Evolutionary conservation across 2,329 filamentous ascomycete species (phyloP).

Genomic region (Curvularia sp.): DNA sequence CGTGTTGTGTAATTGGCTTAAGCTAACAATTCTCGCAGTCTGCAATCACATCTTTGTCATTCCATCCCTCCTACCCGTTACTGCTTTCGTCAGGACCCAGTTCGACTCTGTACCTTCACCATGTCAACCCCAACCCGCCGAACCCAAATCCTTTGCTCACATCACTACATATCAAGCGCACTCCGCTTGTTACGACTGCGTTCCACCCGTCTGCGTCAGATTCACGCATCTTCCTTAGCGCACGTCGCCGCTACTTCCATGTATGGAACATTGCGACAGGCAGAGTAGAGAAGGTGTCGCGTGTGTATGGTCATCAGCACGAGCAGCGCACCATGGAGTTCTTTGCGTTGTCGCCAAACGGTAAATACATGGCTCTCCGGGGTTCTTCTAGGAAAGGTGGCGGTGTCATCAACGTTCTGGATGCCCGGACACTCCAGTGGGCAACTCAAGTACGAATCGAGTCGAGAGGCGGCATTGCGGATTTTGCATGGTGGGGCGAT

Average conservation of each 20-base stretch:
- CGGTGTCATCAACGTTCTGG: constrained; percentile 85
- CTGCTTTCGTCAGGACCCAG: constrained; percentile 88
- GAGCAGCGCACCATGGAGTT: constrained; percentile 91
- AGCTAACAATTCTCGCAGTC: constrained; percentile 54
- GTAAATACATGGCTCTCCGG: constrained; percentile 82
- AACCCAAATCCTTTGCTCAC: constrained; percentile 89
- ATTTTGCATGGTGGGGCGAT: constrained; percentile 92
- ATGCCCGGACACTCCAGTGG: constrained; percentile 85
- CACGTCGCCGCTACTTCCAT: constrained; percentile 89
- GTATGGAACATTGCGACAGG: constrained; percentile 89
- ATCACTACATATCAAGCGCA: constrained; percentile 82
- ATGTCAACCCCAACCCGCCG: constrained; percentile 77
- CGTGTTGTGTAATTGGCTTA: constrained; percentile 6
- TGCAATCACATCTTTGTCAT: constrained; percentile 80
- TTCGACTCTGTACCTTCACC: constrained; percentile 86
- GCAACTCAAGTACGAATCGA: constrained; percentile 81
- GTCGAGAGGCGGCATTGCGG: constrained; percentile 80
- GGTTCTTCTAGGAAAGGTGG: constrained; percentile 84
- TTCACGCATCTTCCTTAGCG: constrained; percentile 84
- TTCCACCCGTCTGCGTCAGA: constrained; percentile 74
- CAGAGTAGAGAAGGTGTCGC: constrained; percentile 79
- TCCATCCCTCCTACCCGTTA: constrained; percentile 88
- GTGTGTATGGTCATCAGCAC: constrained; percentile 75
- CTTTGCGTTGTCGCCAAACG: constrained; percentile 87
- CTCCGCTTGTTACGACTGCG: constrained; percentile 81